These are phyloP conservation scores for Cercospora berteroae DNA, from an alignment of 2,329 filamentous ascomycete species.

Conservation along the genomic window DNA sequence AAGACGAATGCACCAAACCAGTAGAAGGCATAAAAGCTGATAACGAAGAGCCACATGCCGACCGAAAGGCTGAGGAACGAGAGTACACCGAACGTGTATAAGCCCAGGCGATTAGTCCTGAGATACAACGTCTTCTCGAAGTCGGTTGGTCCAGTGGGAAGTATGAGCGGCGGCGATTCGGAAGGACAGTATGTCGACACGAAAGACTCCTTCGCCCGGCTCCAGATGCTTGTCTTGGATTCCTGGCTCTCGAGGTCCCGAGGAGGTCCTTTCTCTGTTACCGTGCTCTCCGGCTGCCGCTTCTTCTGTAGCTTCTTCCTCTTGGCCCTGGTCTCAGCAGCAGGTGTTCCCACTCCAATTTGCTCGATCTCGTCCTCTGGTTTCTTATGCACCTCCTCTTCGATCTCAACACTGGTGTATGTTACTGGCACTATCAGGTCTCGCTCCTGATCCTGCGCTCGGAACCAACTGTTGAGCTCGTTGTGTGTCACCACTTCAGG, in stretches of 20 bases:
- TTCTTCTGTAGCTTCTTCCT: constrained; percentile 20
- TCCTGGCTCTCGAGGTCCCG: constrained; percentile 12
- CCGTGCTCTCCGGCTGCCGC: neutral
- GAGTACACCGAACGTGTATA: constrained; percentile 44
- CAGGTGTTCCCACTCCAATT: neutral
- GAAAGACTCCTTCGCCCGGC: constrained; percentile 19
- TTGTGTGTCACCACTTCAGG: constrained; percentile 9
- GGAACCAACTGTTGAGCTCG: constrained; percentile 12
- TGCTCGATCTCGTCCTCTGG: constrained; percentile 20
- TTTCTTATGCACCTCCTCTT: neutral
- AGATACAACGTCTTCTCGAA: constrained; percentile 44
- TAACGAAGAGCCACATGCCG: constrained; percentile 46
- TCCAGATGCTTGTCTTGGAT: constrained; percentile 16
- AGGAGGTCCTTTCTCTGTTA: constrained; percentile 2
- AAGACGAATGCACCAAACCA: constrained; percentile 42
- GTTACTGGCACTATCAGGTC: constrained; percentile 10
- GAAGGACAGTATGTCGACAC: constrained; percentile 21
- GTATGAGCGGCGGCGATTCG: constrained; percentile 27
- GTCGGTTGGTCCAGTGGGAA: constrained; percentile 42
- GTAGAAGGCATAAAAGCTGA: constrained; percentile 35
- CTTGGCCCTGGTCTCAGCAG: constrained; percentile 8
- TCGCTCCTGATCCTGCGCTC: constrained; percentile 9
- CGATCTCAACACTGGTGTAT: neutral
- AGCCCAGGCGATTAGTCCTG: constrained; percentile 42
- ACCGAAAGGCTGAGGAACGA: constrained; percentile 44